Base-by-base conservation (phyloP, 306 rosid species). In the Castanea sativa region DNA sequence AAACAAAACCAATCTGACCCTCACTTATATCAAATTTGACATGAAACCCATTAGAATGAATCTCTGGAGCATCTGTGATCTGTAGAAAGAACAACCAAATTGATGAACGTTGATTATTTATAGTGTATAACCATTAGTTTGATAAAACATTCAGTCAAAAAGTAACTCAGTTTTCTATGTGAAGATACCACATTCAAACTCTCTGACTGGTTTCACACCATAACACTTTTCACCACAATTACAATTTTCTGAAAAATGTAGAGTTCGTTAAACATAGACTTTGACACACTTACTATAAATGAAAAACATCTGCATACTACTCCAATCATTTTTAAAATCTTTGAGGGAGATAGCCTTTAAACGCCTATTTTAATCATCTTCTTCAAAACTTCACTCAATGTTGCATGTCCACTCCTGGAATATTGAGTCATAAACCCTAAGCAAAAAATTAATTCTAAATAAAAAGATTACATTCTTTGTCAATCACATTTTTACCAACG, bases 61-160 rank as follows among this genome's bases (percentile, higher is more conserved):
- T 94, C 88, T 94, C 97, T 33, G 99, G 99, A 84, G 94, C 91
- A 89, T 94, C 97, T 41, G 99, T 92, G 78, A 94, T 88, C 99
- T 94, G 91, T 81, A 88, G 77, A 86, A 74, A 52, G 74, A 75
- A 68, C 82, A 80, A 49, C 41, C 3, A 77, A 32, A 83, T 82
- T 73, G 58, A 52, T 71, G 32, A 83, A 71, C 71, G 67, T 75
- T 56, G 32, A 69, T 27, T 43, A 73, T 60, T 38, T 63, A 75
- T 53, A 35, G 18, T 52, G 78, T 25, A 72, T n/a, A 69, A 56
- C 43, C n/a, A 19, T 35, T 67, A 32, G 9, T 67, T 67, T 19
- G 8, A 67, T n/a, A 67, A 67, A 67, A 15, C 20, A 64, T 25
- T 27, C 15, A 29, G 38, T 14, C 41, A 27, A 27, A 63, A 63